Evolutionary conservation across 116 monocot species (phyloP).

Genomic region (Posidonia oceanica): DNA sequence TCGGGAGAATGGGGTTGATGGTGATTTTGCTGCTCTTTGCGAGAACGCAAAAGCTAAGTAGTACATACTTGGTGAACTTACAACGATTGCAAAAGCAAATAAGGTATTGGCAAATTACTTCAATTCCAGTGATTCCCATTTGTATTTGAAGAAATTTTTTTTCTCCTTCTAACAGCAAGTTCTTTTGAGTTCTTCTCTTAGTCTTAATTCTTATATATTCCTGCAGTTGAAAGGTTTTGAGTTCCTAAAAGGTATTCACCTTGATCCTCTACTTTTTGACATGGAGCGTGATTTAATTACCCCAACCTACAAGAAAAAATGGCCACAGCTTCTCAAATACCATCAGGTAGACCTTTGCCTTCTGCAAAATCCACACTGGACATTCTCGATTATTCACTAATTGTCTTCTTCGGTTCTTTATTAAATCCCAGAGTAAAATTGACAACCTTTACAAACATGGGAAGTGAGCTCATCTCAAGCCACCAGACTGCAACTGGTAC

Average conservation of each 20-base stretch:
- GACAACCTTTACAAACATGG: conserved; percentile 27
- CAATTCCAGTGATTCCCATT: background rate
- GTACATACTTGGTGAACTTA: conserved; percentile 55
- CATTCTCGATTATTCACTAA: background rate
- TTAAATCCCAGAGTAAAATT: conserved; percentile 19
- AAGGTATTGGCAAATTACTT: conserved; percentile 20
- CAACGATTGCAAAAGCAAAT: conserved; percentile 53
- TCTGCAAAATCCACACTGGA: background rate
- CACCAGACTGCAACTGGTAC: background rate
- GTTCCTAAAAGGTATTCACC: conserved; percentile 73
- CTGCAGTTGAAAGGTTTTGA: conserved; percentile 89
- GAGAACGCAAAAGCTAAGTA: conserved; percentile 67
- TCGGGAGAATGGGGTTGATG: conserved; percentile 40
- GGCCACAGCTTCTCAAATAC: conserved; percentile 82
- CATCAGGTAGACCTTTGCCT: conserved; percentile 44
- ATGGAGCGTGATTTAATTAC: conserved; percentile 92
- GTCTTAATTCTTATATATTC: background rate
- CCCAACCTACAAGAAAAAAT: conserved; percentile 91
- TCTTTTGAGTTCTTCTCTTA: background rate
- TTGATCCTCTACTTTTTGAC: conserved; percentile 82
- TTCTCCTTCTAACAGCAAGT: background rate
- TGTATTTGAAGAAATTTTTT: background rate
- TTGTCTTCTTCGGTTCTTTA: background rate
- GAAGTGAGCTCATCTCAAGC: conserved; percentile 12
- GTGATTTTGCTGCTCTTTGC: conserved; percentile 57